A percentile compares a stretch with the other conserved stretches of the same genome.
Conservation (phyloP, 2,329 filamentous ascomycete species). For the Nemania diffusa region DNA sequence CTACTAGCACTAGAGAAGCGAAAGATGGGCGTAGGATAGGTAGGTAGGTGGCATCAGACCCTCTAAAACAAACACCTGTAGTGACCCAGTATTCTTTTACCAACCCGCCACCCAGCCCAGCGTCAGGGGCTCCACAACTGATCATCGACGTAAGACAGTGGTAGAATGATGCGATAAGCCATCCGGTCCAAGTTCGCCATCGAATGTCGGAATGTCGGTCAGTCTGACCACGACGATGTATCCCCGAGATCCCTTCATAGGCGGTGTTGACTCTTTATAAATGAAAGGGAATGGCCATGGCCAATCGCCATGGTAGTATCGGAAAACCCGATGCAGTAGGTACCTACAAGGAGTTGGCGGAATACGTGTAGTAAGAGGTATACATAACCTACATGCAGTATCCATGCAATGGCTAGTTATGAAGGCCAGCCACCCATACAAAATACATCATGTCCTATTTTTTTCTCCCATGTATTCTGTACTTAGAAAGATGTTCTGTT, state of each 20-base stretch:
- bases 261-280: not conserved
- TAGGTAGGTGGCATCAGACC: not conserved
- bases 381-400: no score
- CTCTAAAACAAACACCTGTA: not conserved
- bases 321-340: not conserved
- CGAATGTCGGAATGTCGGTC: slow-evolving; percentile 30
- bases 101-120: not conserved
- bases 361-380: not conserved
- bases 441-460: slow-evolving; percentile 11
- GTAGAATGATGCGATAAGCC: slow-evolving; percentile 33
- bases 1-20: slow-evolving; percentile 6
- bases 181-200: slow-evolving; percentile 4
- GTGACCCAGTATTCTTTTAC: not conserved
- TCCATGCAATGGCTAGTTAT: no score
- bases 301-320: not conserved
- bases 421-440: no score
- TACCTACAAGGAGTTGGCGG: slow-evolving; percentile 1
- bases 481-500: no score
- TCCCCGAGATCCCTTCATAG: no score
- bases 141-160: slow-evolving; percentile 28
- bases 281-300: not conserved
- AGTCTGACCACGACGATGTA: slow-evolving; percentile 9
- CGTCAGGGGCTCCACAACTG: slow-evolving; percentile 4
- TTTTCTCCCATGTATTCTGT: slow-evolving; percentile 4
- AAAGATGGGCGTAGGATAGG: not conserved